These are phyloP conservation scores for Entophlyctis luteolus DNA, from an alignment of 192 early-diverging fungal genomes.

Conservation along the genomic window DNA sequence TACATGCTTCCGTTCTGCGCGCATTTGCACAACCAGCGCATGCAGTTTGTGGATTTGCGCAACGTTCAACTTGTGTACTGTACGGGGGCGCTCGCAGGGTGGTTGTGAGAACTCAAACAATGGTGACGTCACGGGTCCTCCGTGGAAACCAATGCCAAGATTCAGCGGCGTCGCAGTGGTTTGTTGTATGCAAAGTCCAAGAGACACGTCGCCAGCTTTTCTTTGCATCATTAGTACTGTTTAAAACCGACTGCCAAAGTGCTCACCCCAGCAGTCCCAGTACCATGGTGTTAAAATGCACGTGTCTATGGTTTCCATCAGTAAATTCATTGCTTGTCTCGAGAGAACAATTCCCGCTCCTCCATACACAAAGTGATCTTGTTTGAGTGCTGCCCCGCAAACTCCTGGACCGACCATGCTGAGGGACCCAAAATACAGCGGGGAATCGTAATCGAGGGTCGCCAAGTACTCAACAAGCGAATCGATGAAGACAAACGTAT, in stretches of 20 bases:
- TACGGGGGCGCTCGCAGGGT: not conserved
- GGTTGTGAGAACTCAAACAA: not conserved
- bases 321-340: not conserved
- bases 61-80: not conserved
- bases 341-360: not conserved
- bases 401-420: not conserved
- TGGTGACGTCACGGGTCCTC: not conserved
- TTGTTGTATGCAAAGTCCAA: not conserved
- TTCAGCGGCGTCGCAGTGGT: not conserved
- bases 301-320: not conserved
- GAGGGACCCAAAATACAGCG: not conserved
- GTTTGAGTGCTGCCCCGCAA: not conserved
- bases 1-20: not conserved
- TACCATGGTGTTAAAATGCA: not conserved
- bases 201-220: not conserved
- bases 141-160: not conserved
- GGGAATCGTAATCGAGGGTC: constrained; percentile 22
- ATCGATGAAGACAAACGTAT: constrained; percentile 52
- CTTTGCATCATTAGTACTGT: not conserved
- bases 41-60: not conserved
- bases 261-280: not conserved
- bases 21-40: not conserved
- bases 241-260: not conserved
- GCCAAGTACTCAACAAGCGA: constrained; percentile 33
- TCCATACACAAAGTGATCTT: not conserved